Evolutionary conservation across 1,284 basidiomycete genomes (phyloP), one percentile per base, ranked within the genome.

Genomic region (Ganoderma lingzhi): DNA sequence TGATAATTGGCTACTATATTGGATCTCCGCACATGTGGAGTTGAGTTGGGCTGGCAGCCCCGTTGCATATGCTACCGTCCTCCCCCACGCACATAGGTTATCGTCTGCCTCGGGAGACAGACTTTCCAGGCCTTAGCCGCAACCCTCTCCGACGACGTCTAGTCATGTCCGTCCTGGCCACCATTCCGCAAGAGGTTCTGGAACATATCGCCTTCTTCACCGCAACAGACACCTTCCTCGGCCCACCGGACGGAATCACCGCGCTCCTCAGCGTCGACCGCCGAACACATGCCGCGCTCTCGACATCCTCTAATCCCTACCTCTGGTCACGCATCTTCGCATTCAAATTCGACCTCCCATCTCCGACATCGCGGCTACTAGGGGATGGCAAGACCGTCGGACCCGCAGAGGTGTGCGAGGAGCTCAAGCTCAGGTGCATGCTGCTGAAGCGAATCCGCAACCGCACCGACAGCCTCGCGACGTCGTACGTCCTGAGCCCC

Each of bases 371-470:
- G 17, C 76, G 82, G 9, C 69, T 83, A 6, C 78, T 77, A 0
- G 63, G 64, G 6, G 32, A 15, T 9, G 61, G 17, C 3, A 71
- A 70, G 10, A 42, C 65, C 10, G 56, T 74, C 0, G 71, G 75
- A 12, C 75, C 80, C 8, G 56, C 71, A 17, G 78, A 79, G 41
- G 74, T 83, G 35, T 76, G 80, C 6, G 76, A 76, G 10, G 83
- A 84, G 81, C 69, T 82, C 85, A 73, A 82, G 74, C 84, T 82
- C 39, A 82, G 92, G 69, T 93, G 85, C 76, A 75, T 79, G 23
- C 78, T 84, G 63, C 78, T 93, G 67, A 87, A 84, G 70, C 84
- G 84, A 55, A 83, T 94, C 63, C 86, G 84, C 51, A 76, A 77
- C 9, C 82, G 82, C 62, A 71, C 80, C 23, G 82, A 85, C 73